Percentiles rank a stretch among this genome's conserved stretches.
Evolutionary conservation across 169 alveolate genomes (phyloP).

Genomic region (Plasmodium gallinaceum): DNA sequence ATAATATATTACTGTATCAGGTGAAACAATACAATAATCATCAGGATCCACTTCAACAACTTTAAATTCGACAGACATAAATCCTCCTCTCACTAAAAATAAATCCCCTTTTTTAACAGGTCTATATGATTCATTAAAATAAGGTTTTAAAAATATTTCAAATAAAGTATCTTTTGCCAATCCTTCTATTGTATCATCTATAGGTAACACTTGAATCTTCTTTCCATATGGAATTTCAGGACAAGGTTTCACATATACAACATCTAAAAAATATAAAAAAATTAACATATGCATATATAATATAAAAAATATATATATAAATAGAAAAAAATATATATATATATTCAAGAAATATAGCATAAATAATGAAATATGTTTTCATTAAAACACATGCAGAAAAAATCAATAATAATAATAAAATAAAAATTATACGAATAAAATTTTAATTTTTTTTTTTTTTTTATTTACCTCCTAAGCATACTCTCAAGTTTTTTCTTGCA

Average conservation of each 20-base stretch:
- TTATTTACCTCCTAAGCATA: conserved; percentile 94
- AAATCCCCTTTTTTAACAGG: conserved; percentile 99
- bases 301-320: neutral
- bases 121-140: conserved; percentile 99
- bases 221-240: conserved; percentile 99
- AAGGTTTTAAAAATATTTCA: conserved; percentile 98
- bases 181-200: conserved; percentile 99
- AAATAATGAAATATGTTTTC: neutral
- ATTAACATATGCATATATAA: neutral
- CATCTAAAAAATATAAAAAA: conserved; percentile 84
- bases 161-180: conserved; percentile 97
- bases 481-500: conserved; percentile 98
- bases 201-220: conserved; percentile 98
- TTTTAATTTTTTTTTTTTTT: neutral
- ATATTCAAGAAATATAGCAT: neutral
- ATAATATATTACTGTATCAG: conserved; percentile 95
- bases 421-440: too few species aligned
- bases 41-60: conserved; percentile 99
- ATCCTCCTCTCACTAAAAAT: conserved; percentile 99
- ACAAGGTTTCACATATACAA: conserved; percentile 95
- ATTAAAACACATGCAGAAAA: neutral
- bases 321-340: neutral
- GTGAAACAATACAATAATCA: conserved; percentile 99
- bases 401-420: neutral
- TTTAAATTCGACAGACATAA: conserved; percentile 99